A percentile compares a stretch with the other conserved stretches of the same genome.
phyloP scores from a whole-genome alignment of 768 basidiomycete species.

The Lactarius trivialis region DNA sequence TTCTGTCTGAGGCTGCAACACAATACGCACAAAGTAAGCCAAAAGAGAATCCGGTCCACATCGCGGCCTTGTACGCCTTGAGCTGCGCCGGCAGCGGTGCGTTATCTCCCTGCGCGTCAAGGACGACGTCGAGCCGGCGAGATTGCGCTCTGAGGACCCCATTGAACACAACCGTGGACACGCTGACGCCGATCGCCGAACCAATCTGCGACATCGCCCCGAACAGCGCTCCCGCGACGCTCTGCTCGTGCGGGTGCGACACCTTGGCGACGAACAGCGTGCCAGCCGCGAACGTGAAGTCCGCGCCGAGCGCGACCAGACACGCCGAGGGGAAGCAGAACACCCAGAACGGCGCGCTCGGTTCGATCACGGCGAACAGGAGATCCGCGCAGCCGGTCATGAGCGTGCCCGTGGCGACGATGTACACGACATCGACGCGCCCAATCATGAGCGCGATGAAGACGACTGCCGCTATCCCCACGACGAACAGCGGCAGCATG shows the following conservation, averaged over 20 bases:
- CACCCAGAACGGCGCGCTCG: slow-evolving; percentile 60
- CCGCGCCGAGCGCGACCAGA: slow-evolving; percentile 64
- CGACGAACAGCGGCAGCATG: slow-evolving; percentile 63
- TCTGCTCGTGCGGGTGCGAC: slow-evolving; percentile 62
- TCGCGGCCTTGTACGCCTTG: slow-evolving; percentile 54
- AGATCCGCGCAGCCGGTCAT: slow-evolving; percentile 53
- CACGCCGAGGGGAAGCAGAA: slow-evolving; percentile 65
- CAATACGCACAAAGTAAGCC: slow-evolving; percentile 45
- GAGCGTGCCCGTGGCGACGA: slow-evolving; percentile 49
- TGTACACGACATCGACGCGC: slow-evolving; percentile 46
- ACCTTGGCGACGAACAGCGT: slow-evolving; percentile 71
- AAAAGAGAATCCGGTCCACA: slow-evolving; percentile 61
- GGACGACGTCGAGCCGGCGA: slow-evolving; percentile 29
- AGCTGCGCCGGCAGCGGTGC: slow-evolving; percentile 37
- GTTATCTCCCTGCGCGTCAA: slow-evolving; percentile 28
- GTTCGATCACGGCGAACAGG: slow-evolving; percentile 62
- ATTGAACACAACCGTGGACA: slow-evolving; percentile 70
- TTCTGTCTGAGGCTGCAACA: not conserved
- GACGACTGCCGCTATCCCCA: slow-evolving; percentile 59
- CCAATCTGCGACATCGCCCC: slow-evolving; percentile 79
- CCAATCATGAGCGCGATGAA: slow-evolving; percentile 55
- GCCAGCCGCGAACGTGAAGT: slow-evolving; percentile 69
- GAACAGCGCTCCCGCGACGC: slow-evolving; percentile 67
- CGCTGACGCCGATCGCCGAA: slow-evolving; percentile 60
- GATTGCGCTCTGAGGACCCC: slow-evolving; percentile 36